Base-by-base conservation (phyloP, 345 rosid genomes). In the Salix suchowensis region DNA sequence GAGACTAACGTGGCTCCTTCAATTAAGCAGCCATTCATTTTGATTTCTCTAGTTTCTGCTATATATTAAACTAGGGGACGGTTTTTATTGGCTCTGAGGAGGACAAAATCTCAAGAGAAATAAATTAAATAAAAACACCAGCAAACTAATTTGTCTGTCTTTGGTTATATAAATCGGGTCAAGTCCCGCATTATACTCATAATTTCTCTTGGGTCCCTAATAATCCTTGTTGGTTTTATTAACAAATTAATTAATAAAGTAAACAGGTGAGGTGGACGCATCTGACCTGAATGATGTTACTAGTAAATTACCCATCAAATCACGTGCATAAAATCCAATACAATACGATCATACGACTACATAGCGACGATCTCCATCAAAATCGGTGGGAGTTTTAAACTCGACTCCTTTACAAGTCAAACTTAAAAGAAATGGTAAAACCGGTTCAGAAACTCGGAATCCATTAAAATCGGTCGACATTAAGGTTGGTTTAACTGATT, bases 251-350 rank as follows among this genome's bases (percentile, higher is more conserved):
- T 9, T 58, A 58, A 23, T 23, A 3, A 58, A 34, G n/a, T 58
- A 58, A 58, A n/a, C 28, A 58, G 1, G 28, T 10, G 26, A 23
- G 28, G 64, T 23, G 15, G 14, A 23, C 62, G 11, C 9, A 58
- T 3, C 24, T 58, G 62, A n/a, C 23, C 15, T 58, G 10, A 58
- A 4, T 0, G 4, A 10, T 58, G 62, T 23, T 58, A 9, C 9
- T n/a, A 34, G 9, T 2, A 18, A 66, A 18, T 36, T 19, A 30
- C n/a, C 23, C 23, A 2, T 36, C 36, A 37, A 68, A 58, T 39
- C 78, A 37, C 78, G 39, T 58, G 78, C 67, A 32, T 36, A 55
- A 72, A 55, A 72, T 34, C 66, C 15, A 55, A 34, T n/a, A 8
- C 13, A 23, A 23, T 48, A 61, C n/a, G 11, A 23, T n/a, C 23